Base-by-base conservation (phyloP, 495 filamentous ascomycete genomes). In the Pyronema omphalodes region DNA sequence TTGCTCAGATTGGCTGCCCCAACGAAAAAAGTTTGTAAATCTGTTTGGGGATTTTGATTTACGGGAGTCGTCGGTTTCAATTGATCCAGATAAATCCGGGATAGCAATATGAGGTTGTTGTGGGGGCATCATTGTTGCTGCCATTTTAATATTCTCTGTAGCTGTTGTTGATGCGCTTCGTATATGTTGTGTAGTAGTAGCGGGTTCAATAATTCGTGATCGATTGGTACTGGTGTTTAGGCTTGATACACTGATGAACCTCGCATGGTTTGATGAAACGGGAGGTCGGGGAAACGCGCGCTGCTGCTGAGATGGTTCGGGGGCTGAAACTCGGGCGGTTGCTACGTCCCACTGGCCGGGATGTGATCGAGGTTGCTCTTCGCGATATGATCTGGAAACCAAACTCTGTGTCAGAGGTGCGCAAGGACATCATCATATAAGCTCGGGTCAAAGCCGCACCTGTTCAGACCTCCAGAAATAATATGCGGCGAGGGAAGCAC, bases 21-120 rank as follows among this genome's bases (percentile, higher is more conserved):
- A 83, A 54, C 80, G 76, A 57, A 85, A 84, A 66, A 85, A 80
- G 12, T 76, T 79, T 18, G 78, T 80, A 53, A 83, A 74, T 53
- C 76, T 80, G 41, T 71, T 75, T 11, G 80, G 78, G 7, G 80
- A 80, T 56, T 76, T 80, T 9, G 79, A 76, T 55, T 69, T 70
- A 45, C 71, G 65, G 14, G 60, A 60, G 60, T 72, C 63, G 18
- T 67, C 55, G 34, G 56, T 29, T 29, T 29, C 23, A 29, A 29
- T 29, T 29, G 23, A 29, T 29, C 56, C 47, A 63, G 53, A 40
- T 68, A 62, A 49, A 59, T 62, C 61, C 18, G 64, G 66, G 57
- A 67, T 57, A 40, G 58, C 58, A 23, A 68, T 43, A 18, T 58
- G 63, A 15, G 55, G 52, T 11, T 46, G 52, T 34, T 55, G 18